A percentile compares a stretch with the other conserved stretches of the same genome.
Conservation (phyloP, 148 eudicot genomes). For the Salicornia ramosissima region DNA sequence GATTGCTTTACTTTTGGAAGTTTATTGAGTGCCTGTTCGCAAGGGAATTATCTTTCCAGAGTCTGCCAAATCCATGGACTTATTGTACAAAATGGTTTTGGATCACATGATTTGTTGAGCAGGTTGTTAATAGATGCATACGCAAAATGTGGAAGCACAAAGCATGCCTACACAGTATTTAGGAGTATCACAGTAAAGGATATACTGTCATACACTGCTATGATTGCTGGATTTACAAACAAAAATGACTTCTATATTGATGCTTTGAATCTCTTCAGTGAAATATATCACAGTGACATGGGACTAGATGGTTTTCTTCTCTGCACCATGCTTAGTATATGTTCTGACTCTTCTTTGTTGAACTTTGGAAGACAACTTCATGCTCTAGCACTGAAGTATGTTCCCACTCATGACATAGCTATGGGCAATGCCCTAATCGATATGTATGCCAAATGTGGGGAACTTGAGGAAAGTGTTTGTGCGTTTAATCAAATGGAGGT, state of each 20-base stretch:
- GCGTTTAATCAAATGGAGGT: slow-evolving; percentile 27
- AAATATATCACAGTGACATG: slow-evolving; percentile 25
- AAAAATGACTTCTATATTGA: slow-evolving; percentile 18
- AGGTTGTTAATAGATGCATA: slow-evolving; percentile 35
- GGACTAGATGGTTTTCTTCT: slow-evolving; percentile 33
- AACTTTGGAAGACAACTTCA: slow-evolving; percentile 38
- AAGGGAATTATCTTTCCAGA: slow-evolving; percentile 10
- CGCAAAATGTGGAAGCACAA: slow-evolving; percentile 37
- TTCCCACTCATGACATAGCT: slow-evolving; percentile 26
- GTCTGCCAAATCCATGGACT: slow-evolving; percentile 27
- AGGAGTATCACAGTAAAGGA: slow-evolving; percentile 26
- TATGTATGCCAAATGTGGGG: slow-evolving; percentile 48
- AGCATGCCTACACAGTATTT: slow-evolving; percentile 26
- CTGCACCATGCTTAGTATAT: slow-evolving; percentile 34
- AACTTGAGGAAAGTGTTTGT: slow-evolving; percentile 30
- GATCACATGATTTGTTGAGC: slow-evolving; percentile 24
- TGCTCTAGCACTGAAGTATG: slow-evolving; percentile 27
- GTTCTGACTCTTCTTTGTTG: slow-evolving; percentile 33
- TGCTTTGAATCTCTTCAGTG: slow-evolving; percentile 36
- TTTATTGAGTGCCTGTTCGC: slow-evolving; percentile 28
- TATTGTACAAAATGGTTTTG: slow-evolving; percentile 31
- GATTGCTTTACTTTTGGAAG: slow-evolving; percentile 42
- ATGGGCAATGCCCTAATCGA: slow-evolving; percentile 39
- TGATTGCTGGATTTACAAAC: slow-evolving; percentile 34
- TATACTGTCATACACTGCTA: slow-evolving; percentile 27